Evolutionary conservation across 257 asterid species (phyloP).

Genomic region (Paulownia fortunei): DNA sequence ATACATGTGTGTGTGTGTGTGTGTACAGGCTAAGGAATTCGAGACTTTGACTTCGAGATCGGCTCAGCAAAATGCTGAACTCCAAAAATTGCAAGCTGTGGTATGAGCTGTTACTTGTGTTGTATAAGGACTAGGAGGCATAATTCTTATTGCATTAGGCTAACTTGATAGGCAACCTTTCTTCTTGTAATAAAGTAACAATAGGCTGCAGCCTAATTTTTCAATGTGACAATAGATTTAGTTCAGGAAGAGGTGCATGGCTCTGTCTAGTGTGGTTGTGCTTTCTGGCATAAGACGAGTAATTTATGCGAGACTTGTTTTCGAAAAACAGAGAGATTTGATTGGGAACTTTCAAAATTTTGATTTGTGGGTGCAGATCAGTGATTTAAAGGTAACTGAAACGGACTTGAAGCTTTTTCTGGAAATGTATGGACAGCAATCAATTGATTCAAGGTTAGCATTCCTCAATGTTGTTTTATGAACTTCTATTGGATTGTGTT

Average conservation of each 20-base stretch:
- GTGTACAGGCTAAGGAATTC: slow-evolving; percentile 71
- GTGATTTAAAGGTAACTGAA: slow-evolving; percentile 68
- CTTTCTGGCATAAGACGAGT: not conserved
- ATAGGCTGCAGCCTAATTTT: not conserved
- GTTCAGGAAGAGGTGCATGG: not conserved
- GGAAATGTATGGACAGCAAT: slow-evolving; percentile 74
- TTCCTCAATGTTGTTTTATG: slow-evolving; percentile 3
- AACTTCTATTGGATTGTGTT: slow-evolving; percentile 22
- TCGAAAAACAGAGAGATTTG: slow-evolving; percentile 5
- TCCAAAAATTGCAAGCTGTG: slow-evolving; percentile 68
- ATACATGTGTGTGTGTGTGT: not conserved
- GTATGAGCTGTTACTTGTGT: slow-evolving; percentile 51
- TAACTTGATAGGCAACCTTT: slow-evolving; percentile 6
- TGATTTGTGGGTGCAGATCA: slow-evolving; percentile 62
- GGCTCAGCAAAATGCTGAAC: slow-evolving; percentile 70
- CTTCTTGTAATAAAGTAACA: slow-evolving; percentile 9
- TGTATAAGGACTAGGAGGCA: not conserved
- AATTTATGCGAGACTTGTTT: slow-evolving; percentile 1
- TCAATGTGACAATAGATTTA: not conserved
- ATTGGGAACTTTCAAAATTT: slow-evolving; percentile 18
- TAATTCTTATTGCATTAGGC: not conserved
- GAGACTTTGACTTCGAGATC: slow-evolving; percentile 65
- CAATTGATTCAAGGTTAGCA: slow-evolving; percentile 76
- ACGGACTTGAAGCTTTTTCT: slow-evolving; percentile 70
- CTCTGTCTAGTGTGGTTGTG: not conserved